These are phyloP conservation scores for Gnetum montanum DNA, from an alignment of 75 land plant genomes.

Conservation along the genomic window DNA sequence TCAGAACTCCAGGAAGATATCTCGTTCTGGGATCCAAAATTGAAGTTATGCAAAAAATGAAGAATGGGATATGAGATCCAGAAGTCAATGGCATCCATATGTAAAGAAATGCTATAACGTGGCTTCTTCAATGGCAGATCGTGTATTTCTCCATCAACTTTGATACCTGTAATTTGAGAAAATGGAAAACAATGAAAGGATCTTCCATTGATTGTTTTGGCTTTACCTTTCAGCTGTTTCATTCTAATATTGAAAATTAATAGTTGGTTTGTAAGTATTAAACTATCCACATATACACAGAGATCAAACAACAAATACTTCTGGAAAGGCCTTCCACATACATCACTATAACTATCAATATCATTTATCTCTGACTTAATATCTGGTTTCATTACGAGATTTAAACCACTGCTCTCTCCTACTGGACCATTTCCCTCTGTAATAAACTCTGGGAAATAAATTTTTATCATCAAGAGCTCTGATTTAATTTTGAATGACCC, in stretches of 20 bases:
- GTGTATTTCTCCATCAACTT: slow-evolving; percentile 11
- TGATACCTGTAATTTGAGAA: slow-evolving; percentile 23
- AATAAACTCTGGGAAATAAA: slow-evolving; percentile 26
- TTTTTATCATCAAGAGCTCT: slow-evolving; percentile 19
- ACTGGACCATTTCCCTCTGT: slow-evolving; percentile 5
- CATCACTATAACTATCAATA: no score
- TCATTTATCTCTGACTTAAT: no score
- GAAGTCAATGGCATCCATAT: slow-evolving; percentile 34
- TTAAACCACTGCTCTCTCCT: no score
- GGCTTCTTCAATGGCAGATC: not conserved
- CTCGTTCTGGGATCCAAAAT: slow-evolving; percentile 15
- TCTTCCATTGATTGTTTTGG: slow-evolving; percentile 12
- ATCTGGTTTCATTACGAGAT: no score
- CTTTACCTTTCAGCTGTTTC: slow-evolving; percentile 19
- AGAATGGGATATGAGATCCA: slow-evolving; percentile 63
- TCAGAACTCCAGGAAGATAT: slow-evolving; percentile 12
- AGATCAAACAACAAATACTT: not conserved
- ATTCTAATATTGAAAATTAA: slow-evolving; percentile 13
- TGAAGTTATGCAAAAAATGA: slow-evolving; percentile 33
- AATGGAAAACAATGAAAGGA: slow-evolving; percentile 27
- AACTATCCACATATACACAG: slow-evolving; percentile 10
- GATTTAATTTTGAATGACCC: slow-evolving; percentile 11
- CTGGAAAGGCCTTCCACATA: not conserved
- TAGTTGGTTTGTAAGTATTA: slow-evolving; percentile 4
- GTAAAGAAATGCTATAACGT: slow-evolving; percentile 5